Conservation (phyloP, 768 basidiomycete species). For the Trametes sanguinea region DNA sequence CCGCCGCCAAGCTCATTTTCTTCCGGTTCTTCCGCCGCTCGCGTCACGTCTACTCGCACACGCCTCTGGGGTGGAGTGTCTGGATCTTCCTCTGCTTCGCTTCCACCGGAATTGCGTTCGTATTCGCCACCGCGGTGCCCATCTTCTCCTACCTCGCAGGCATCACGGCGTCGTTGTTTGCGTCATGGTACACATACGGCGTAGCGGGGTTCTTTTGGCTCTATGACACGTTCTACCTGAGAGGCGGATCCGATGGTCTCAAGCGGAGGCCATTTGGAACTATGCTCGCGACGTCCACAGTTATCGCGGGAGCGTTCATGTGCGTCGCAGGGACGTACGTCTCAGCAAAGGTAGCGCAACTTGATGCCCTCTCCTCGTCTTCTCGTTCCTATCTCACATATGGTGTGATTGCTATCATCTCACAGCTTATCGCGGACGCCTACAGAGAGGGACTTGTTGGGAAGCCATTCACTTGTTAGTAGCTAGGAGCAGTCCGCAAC, state of each 20-base stretch:
- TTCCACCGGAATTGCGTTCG: slow-evolving; percentile 43
- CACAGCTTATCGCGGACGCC: slow-evolving; percentile 49
- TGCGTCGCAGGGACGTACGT: slow-evolving; percentile 57
- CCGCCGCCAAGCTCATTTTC: slow-evolving; percentile 56
- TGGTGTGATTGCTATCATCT: slow-evolving; percentile 1
- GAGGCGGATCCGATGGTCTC: slow-evolving; percentile 37
- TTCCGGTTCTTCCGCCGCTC: slow-evolving; percentile 52
- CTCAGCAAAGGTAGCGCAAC: slow-evolving; percentile 45
- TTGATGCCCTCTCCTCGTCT: background rate
- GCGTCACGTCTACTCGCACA: slow-evolving; percentile 52
- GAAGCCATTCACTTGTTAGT: slow-evolving; percentile 47
- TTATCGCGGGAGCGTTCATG: slow-evolving; percentile 51
- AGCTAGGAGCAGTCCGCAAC: background rate
- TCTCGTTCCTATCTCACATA: background rate
- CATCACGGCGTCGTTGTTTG: slow-evolving; percentile 54
- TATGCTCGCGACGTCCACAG: slow-evolving; percentile 43
- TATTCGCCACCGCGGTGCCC: slow-evolving; percentile 52
- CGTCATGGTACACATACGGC: slow-evolving; percentile 62
- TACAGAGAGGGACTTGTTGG: slow-evolving; percentile 45
- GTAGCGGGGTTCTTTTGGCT: slow-evolving; percentile 57
- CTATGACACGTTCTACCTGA: slow-evolving; percentile 47
- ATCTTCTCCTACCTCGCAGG: slow-evolving; percentile 58
- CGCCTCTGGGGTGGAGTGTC: slow-evolving; percentile 48
- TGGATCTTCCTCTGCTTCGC: slow-evolving; percentile 49
- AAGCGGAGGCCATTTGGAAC: slow-evolving; percentile 38